A percentile compares a stretch with the other conserved stretches of the same genome.
Evolutionary conservation across 257 asterid genomes (phyloP).

Genomic region (Solanum pinnatisectum): DNA sequence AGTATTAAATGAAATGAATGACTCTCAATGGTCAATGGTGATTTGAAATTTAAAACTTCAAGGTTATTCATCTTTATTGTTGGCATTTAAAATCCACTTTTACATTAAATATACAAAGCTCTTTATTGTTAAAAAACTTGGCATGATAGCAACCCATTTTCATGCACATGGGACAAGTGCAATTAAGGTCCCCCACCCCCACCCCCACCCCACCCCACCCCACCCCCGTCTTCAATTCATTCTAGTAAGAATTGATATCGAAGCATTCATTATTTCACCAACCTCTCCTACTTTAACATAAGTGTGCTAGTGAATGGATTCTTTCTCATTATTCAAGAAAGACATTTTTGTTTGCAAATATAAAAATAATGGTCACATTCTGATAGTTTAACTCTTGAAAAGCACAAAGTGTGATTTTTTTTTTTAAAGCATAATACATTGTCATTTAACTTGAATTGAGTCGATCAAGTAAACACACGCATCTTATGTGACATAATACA

Average conservation of each 20-base stretch:
- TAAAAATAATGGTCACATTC: not conserved
- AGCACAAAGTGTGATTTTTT: not conserved
- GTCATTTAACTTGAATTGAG: no score
- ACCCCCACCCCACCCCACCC: not conserved
- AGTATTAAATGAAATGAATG: not conserved
- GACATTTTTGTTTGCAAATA: not conserved
- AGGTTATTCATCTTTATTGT: not conserved
- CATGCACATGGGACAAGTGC: not conserved
- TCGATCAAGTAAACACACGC: not conserved
- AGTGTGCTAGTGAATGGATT: not conserved
- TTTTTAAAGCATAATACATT: no score
- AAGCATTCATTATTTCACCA: constrained; percentile 6
- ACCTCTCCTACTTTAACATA: not conserved
- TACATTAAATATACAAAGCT: not conserved
- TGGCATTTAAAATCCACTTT: not conserved
- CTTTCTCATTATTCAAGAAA: not conserved
- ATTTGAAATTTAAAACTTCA: not conserved
- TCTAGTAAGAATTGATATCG: constrained; percentile 4
- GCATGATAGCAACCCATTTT: not conserved
- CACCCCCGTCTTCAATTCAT: not conserved
- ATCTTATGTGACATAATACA: not conserved
- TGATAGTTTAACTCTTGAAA: not conserved
- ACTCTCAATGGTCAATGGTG: not conserved
- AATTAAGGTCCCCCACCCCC: not conserved
- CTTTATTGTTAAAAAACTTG: not conserved